Base-by-base conservation (phyloP, 176 grass and related monocot genomes). In the Paspalum vaginatum region DNA sequence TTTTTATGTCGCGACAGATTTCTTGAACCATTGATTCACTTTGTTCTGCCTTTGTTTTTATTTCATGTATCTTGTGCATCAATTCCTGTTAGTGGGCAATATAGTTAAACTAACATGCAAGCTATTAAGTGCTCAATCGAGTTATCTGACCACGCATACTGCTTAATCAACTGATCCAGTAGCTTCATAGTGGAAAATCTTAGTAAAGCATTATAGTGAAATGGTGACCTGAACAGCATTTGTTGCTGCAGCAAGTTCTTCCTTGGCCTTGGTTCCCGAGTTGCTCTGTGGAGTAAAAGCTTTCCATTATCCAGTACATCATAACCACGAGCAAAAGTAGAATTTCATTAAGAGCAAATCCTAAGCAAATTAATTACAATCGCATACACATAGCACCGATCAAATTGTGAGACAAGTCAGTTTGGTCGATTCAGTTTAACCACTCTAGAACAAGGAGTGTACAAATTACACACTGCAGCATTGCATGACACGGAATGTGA, bases 11-110 rank as follows among this genome's bases (percentile, higher is more conserved):
- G 0, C 96, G 93, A 42, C 96, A 99, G 65, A 99, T 99, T 89
- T 99, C 96, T 86, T 99, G 96, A 92, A 99, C 96, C 96, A 99
- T 99, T 50, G 93, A 91, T 91, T 99, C 96, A 32, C 93, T 99
- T 72, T 95, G 90, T 57, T 83, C 96, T 11, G 96, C 90, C 87
- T 99, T 99, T 57, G 90, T 86, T 85, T 99, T 95, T 83, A 99
- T 99, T 81, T 95, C 96, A 78, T 87, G 87, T 86, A 99, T 99
- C 83, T 95, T 99, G 45, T 93, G 79, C 93, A 95, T 99, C 37
- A 99, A 74, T 82, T 99, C 96, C 90, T 97, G 88, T 71, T 68
- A 51, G 80, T 67, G 62, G 3, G 39, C 27, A 82, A 48, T 43
- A 71, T 71, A 25, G 67, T 73, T 64, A 86, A 59, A 48, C 61